These are phyloP conservation scores for Fistulifera pelliculosa DNA, from an alignment of 108 stramenopile genomes.

Conservation along the genomic window DNA sequence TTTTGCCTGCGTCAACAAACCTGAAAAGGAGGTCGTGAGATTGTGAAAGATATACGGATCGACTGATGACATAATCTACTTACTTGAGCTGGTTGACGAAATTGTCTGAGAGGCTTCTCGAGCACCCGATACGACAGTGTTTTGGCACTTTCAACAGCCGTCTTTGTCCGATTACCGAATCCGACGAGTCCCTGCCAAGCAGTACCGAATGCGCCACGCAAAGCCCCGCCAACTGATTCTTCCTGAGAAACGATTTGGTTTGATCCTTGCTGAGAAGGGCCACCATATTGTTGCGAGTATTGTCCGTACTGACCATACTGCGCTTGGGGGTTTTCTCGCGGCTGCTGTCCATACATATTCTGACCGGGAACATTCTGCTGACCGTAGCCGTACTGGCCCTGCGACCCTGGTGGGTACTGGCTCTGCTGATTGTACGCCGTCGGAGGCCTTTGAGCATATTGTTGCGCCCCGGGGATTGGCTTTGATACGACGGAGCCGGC, in stretches of 20 bases:
- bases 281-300: slow-evolving; percentile 10
- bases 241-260: slow-evolving; percentile 13
- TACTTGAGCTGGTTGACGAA: slow-evolving; percentile 33
- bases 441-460: slow-evolving; percentile 13
- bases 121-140: slow-evolving; percentile 35
- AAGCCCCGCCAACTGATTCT: slow-evolving; percentile 13
- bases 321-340: slow-evolving; percentile 4
- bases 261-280: slow-evolving; percentile 9
- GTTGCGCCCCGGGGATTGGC: slow-evolving; percentile 1
- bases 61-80: slow-evolving; percentile 12
- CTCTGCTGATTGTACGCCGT: too few species aligned
- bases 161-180: slow-evolving; percentile 35
- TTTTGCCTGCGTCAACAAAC: slow-evolving; percentile 26
- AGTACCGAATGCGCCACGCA: slow-evolving; percentile 30
- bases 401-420: slow-evolving; percentile 13
- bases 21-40: slow-evolving; percentile 13
- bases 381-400: slow-evolving; percentile 3
- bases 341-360: slow-evolving; percentile 10
- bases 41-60: not conserved
- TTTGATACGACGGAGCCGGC: slow-evolving; percentile 5
- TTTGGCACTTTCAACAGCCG: slow-evolving; percentile 32
- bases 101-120: slow-evolving; percentile 35
- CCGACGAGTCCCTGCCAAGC: slow-evolving; percentile 52
- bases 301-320: slow-evolving; percentile 5
- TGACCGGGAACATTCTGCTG: slow-evolving; percentile 5